Evolutionary conservation across 768 basidiomycete species (phyloP).

Genomic region (Fistulinella prunicolor): DNA sequence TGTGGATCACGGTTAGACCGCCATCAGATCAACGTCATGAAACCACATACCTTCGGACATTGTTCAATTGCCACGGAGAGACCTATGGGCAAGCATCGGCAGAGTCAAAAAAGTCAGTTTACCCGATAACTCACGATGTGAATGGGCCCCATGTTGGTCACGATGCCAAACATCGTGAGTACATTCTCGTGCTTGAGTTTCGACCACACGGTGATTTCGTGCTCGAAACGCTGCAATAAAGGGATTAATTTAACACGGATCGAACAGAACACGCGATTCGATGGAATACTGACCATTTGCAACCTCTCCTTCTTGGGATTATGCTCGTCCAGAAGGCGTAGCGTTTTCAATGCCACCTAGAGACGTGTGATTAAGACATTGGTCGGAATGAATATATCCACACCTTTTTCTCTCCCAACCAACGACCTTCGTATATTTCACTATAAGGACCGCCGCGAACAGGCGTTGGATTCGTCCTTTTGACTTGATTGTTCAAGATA

Average conservation of each 20-base stretch:
- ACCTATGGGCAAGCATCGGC: constrained; percentile 36
- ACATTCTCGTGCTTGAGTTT: constrained; percentile 46
- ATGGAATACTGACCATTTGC: constrained; percentile 16
- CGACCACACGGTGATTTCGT: constrained; percentile 55
- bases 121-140: constrained; percentile 39
- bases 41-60: constrained; percentile 46
- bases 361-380: not conserved
- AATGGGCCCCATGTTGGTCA: constrained; percentile 51
- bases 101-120: not conserved
- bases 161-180: constrained; percentile 51
- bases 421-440: constrained; percentile 52
- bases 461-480: constrained; percentile 32
- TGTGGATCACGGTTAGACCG: constrained; percentile 15
- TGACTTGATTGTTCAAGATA: constrained; percentile 51
- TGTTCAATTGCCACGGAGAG: constrained; percentile 61
- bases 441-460: constrained; percentile 53
- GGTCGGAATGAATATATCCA: not conserved
- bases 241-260: not conserved
- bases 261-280: not conserved
- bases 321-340: constrained; percentile 44
- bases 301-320: constrained; percentile 45
- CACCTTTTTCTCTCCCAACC: constrained; percentile 55
- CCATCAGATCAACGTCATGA: not conserved
- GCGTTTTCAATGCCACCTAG: constrained; percentile 57
- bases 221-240: constrained; percentile 47